Conservation (phyloP, 2,329 filamentous ascomycete species). For the Emericellopsis cladophorae region DNA sequence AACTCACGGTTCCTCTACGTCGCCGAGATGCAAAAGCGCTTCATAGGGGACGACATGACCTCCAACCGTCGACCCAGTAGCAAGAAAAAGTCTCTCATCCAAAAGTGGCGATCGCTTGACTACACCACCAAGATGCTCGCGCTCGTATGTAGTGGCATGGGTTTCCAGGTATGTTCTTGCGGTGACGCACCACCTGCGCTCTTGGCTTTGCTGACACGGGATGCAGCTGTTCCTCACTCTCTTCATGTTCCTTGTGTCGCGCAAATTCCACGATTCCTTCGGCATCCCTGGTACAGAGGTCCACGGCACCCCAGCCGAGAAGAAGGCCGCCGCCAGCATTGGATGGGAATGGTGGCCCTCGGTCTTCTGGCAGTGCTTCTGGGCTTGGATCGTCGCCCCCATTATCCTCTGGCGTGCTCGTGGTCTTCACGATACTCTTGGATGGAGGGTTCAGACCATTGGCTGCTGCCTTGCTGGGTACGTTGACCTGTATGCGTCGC, state of each 20-base stretch:
- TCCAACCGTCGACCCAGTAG: neutral
- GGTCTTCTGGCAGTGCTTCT: constrained; percentile 48
- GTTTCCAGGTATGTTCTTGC: constrained; percentile 32
- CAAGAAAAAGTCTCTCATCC: constrained; percentile 15
- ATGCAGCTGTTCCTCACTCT: constrained; percentile 42
- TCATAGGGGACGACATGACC: constrained; percentile 4
- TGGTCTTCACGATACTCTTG: constrained; percentile 48
- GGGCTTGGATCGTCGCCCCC: constrained; percentile 48
- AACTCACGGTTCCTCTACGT: constrained; percentile 47
- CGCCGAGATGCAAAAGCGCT: constrained; percentile 33
- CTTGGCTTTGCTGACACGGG: neutral
- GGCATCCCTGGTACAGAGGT: constrained; percentile 51
- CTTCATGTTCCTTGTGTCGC: constrained; percentile 49
- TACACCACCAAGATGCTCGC: constrained; percentile 35
- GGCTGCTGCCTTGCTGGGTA: constrained; percentile 29
- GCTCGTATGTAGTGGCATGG: constrained; percentile 40
- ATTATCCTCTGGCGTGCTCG: constrained; percentile 46
- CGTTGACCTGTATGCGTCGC: constrained; percentile 6
- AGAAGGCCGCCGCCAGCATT: constrained; percentile 25
- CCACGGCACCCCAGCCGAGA: constrained; percentile 36
- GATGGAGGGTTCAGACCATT: constrained; percentile 52
- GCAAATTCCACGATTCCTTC: constrained; percentile 50
- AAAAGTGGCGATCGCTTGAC: constrained; percentile 25
- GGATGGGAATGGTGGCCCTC: constrained; percentile 62
- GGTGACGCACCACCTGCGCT: neutral